These are phyloP conservation scores for Opeltia flavorubescens DNA, from an alignment of 495 filamentous ascomycete species.

Conservation along the genomic window DNA sequence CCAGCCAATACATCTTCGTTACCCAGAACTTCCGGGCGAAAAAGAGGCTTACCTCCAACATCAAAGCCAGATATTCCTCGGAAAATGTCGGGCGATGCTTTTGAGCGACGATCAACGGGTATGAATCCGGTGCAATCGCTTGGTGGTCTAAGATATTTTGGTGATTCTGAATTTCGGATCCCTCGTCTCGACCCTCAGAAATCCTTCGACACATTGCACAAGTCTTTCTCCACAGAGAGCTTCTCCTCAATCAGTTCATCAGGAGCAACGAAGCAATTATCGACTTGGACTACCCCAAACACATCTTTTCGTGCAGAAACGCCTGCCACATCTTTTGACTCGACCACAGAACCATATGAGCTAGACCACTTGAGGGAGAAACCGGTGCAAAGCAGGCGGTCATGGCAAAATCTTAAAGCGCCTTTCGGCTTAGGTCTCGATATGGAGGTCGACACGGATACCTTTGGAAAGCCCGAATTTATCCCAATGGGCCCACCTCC, in stretches of 20 bases:
- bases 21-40: no score
- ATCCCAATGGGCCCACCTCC: neutral
- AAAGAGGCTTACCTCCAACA: conserved; percentile 2
- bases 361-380: neutral
- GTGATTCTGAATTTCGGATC: neutral
- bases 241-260: conserved; percentile 7
- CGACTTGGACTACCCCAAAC: conserved; percentile 11
- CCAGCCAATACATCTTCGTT: no score
- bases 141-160: neutral
- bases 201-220: neutral
- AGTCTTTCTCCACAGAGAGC: conserved; percentile 3
- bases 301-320: conserved; percentile 11
- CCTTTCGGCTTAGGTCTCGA: neutral
- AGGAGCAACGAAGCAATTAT: conserved; percentile 1
- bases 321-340: conserved; percentile 8
- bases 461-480: neutral
- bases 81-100: conserved; percentile 4
- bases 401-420: neutral
- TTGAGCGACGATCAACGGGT: neutral
- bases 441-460: neutral
- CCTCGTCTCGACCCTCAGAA: neutral
- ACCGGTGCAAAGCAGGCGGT: neutral
- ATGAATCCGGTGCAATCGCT: neutral
- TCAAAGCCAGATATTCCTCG: conserved; percentile 1
- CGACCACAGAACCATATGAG: conserved; percentile 1